phyloP scores from a whole-genome alignment of 1,284 basidiomycete species.

The Fomitopsis palustris region DNA sequence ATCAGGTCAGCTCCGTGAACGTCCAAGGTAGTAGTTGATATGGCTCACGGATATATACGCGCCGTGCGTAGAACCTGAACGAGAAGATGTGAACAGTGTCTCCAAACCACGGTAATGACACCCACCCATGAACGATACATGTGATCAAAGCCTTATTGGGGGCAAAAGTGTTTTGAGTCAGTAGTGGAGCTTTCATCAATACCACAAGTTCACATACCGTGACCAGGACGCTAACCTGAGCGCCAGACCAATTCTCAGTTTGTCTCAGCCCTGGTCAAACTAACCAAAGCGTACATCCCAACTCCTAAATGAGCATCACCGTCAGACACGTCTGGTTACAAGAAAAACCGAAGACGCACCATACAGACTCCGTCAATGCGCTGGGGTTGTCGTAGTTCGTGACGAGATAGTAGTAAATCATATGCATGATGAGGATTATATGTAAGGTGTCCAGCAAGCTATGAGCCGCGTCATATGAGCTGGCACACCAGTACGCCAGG shows the following conservation, averaged over 20 bases:
- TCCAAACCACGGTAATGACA: neutral
- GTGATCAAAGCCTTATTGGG: neutral
- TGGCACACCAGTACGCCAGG: neutral
- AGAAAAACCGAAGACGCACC: neutral
- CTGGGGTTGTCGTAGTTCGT: conserved; percentile 1
- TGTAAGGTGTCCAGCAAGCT: conserved; percentile 6
- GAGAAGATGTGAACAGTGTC: neutral
- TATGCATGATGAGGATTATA: conserved; percentile 4
- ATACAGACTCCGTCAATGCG: neutral
- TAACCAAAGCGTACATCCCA: neutral
- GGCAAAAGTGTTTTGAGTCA: neutral
- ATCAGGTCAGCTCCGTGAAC: neutral
- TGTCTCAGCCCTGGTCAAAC: neutral
- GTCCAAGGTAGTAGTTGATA: neutral
- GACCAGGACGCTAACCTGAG: neutral
- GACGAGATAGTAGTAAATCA: conserved; percentile 3
- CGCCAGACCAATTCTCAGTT: neutral
- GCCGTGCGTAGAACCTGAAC: neutral
- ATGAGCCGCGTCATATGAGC: neutral
- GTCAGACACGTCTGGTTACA: neutral
- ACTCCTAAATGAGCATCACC: neutral
- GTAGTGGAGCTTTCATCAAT: neutral
- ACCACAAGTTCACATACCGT: neutral
- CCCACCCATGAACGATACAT: neutral
- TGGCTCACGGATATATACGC: neutral